Evolutionary conservation across 345 rosid genomes (phyloP).

Genomic region (Citrus cavaleriei): DNA sequence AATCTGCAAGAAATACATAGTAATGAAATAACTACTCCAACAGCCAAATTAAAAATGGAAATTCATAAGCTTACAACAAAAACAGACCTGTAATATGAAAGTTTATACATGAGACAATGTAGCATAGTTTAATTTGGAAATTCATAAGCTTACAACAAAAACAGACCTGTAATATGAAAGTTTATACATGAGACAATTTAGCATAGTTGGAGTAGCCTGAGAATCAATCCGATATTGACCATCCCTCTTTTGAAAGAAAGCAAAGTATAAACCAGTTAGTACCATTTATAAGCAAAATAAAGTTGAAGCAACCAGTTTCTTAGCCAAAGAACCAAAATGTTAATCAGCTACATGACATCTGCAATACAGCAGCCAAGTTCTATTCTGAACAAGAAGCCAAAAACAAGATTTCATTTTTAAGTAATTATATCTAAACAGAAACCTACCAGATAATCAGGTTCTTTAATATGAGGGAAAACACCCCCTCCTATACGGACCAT

Average conservation of each 20-base stretch:
- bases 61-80: constrained; percentile 1
- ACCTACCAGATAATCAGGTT: constrained; percentile 88
- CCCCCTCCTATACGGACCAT: constrained; percentile 99
- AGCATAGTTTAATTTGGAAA: constrained; percentile 65
- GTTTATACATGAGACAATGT: constrained; percentile 95
- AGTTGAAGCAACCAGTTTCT: background rate
- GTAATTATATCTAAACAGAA: background rate
- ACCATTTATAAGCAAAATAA: background rate
- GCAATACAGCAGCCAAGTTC: background rate
- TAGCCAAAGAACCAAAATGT: background rate
- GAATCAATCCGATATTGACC: constrained; percentile 95
- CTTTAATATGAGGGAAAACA: constrained; percentile 95
- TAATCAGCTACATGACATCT: background rate
- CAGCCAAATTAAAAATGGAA: background rate
- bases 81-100: constrained; percentile 86
- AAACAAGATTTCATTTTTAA: background rate
- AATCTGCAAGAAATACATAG: constrained; percentile 47
- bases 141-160: constrained; percentile 1
- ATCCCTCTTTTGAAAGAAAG: constrained; percentile 57
- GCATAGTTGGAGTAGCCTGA: constrained; percentile 94
- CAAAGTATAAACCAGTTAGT: background rate
- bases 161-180: constrained; percentile 91
- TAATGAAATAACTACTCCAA: background rate
- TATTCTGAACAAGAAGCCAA: background rate
- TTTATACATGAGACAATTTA: constrained; percentile 94